Evolutionary conservation across 495 filamentous ascomycete species (phyloP).

Genomic region (Neurospora sp.): DNA sequence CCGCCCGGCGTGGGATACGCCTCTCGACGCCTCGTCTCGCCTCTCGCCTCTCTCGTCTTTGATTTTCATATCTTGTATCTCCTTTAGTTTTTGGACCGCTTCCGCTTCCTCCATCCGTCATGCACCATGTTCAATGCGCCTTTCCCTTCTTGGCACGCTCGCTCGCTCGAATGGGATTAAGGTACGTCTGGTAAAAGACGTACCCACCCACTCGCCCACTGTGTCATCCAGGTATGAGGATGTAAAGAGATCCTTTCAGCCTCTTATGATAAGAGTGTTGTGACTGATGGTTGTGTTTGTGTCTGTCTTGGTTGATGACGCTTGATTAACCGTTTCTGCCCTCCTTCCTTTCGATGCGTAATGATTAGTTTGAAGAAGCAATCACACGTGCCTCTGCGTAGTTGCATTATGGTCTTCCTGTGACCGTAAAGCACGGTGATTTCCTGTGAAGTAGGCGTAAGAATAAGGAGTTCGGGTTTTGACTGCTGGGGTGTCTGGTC

Average conservation of each 20-base stretch:
- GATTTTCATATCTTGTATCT: background rate
- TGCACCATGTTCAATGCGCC: background rate
- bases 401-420: background rate
- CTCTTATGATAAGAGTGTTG: background rate
- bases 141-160: background rate
- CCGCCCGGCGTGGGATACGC: background rate
- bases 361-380: background rate
- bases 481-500: background rate
- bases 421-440: background rate
- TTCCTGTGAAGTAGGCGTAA: background rate
- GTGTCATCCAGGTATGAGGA: background rate
- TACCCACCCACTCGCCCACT: background rate
- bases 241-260: background rate
- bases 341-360: background rate
- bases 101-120: background rate
- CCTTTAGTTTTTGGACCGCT: background rate
- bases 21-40: background rate
- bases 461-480: background rate
- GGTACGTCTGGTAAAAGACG: background rate
- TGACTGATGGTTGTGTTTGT: background rate
- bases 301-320: background rate
- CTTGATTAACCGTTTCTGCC: background rate
- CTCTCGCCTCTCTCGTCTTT: background rate
- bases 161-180: background rate
- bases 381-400: background rate